Conservation (phyloP, 2,329 filamentous ascomycete genomes). For the Periconia sp. region DNA sequence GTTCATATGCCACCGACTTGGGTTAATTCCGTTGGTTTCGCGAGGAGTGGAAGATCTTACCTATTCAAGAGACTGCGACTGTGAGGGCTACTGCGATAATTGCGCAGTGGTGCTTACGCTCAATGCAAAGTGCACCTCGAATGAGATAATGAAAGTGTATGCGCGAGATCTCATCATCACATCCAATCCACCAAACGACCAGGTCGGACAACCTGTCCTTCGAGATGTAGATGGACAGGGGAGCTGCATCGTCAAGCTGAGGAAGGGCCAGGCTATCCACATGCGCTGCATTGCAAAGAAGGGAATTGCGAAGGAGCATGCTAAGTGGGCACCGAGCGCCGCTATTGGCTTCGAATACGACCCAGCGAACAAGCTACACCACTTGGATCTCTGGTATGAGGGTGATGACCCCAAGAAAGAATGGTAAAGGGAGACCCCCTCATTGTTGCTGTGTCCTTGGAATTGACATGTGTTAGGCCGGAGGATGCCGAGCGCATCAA, state of each 20-base stretch:
- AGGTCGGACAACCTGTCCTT: conserved; percentile 81
- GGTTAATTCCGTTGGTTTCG: conserved; percentile 85
- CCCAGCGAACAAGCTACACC: conserved; percentile 92
- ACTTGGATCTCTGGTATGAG: conserved; percentile 96
- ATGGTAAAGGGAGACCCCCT: conserved; percentile 67
- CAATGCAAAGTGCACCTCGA: conserved; percentile 82
- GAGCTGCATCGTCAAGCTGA: conserved; percentile 86
- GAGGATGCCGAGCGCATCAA: conserved; percentile 80
- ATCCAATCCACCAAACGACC: conserved; percentile 72
- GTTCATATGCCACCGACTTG: conserved; percentile 90
- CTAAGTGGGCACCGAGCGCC: conserved; percentile 93
- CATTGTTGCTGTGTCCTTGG: background rate
- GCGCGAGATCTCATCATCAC: conserved; percentile 83
- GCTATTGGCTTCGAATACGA: conserved; percentile 98
- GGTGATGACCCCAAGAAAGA: conserved; percentile 79
- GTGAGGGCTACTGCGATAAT: conserved; percentile 91
- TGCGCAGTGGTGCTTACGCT: conserved; percentile 87
- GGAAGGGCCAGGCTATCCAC: conserved; percentile 87
- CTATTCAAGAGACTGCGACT: conserved; percentile 94
- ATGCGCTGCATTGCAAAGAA: conserved; percentile 95
- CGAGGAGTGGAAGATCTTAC: conserved; percentile 81
- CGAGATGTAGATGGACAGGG: conserved; percentile 82
- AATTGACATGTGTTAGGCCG: conserved; percentile 64
- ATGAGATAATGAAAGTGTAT: conserved; percentile 92
- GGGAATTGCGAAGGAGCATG: conserved; percentile 97